Base-by-base conservation (phyloP, 202 grass and related monocot species). In the Eragrostis tef region DNA sequence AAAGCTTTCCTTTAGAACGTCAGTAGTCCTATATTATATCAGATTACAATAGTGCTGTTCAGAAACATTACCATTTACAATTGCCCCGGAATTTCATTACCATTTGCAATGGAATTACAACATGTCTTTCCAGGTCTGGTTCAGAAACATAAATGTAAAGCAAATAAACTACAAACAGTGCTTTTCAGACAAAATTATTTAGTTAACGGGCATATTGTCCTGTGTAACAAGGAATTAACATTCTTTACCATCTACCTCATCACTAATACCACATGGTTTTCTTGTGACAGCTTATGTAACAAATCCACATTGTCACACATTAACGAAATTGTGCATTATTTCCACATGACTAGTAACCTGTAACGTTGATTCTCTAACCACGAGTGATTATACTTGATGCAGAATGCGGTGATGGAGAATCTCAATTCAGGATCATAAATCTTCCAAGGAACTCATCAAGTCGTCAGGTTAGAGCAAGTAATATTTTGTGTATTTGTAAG, bases 361-460 rank as follows among this genome's bases (percentile, higher is more conserved):
- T 2, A 39, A 39, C 3, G 34, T 39, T 21, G 10, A 41, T 31
- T 64, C 42, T 81, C 11, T 85, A 81, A 85, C 11, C 12, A 64
- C 56, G 48, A 65, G 20, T 41, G 63, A 59, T 64, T 74, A 11
- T 5, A 71, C 36, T 81, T 82, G 11, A 79, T 87, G 67, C 69
- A 98, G 94, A 93, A 92, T 93, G 90, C 81, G 93, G 81, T 70
- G 94, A 91, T 73, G 85, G 90, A 15, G 88, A 83, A 16, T 86
- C 86, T 75, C 79, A 88, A 72, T 53, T 88, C 74, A 86, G 64
- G 74, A 87, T 93, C 17, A 73, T 92, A 82, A 87, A 94, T 80
- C 83, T 89, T 87, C 92, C 90, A 36, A 77, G 81, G 47, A 94
- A 89, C 27, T 67, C 65, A 59, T 67, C 65, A 59, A 90, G 81